Conservation (phyloP, 225 moss, liverwort and hornwort species). For the Bryum argenteum region DNA sequence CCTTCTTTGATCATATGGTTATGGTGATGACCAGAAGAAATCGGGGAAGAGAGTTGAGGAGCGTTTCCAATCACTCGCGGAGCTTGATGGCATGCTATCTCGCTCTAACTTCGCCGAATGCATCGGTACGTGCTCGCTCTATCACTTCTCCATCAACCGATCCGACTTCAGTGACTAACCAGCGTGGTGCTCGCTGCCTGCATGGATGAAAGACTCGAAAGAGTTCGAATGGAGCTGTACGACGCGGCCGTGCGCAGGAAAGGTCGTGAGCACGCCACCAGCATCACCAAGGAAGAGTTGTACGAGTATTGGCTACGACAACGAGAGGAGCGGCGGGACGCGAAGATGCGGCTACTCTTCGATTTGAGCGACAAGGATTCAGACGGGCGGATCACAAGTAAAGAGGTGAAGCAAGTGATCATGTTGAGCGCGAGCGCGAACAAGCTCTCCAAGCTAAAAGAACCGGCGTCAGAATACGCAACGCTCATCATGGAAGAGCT, state of each 20-base stretch:
- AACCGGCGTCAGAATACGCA: too few species aligned
- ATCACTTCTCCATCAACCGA: too few species aligned
- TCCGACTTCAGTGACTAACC: too few species aligned
- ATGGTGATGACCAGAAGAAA: constrained; percentile 74
- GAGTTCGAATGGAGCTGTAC: constrained; percentile 87
- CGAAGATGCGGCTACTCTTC: constrained; percentile 90
- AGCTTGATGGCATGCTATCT: constrained; percentile 57
- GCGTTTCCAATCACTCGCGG: constrained; percentile 66
- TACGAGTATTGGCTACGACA: constrained; percentile 79
- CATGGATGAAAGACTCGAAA: constrained; percentile 98
- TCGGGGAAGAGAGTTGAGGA: constrained; percentile 80
- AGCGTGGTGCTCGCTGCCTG: not conserved
- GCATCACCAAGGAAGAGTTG: constrained; percentile 71
- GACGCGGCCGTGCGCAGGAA: constrained; percentile 71
- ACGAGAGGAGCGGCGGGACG: constrained; percentile 80
- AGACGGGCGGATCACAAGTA: too few species aligned
- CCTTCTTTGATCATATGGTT: too few species aligned
- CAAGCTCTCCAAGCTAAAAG: too few species aligned
- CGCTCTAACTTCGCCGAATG: constrained; percentile 79
- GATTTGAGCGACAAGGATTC: constrained; percentile 91
- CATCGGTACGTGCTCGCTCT: constrained; percentile 56
- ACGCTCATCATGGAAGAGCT: constrained; percentile 97
- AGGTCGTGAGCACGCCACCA: constrained; percentile 34
- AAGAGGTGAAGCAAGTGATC: too few species aligned
- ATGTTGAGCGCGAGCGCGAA: too few species aligned